Evolutionary conservation across 441 rosid genomes (phyloP), one percentile per base, ranked within the genome.

Genomic region (Pelargonium australe): DNA sequence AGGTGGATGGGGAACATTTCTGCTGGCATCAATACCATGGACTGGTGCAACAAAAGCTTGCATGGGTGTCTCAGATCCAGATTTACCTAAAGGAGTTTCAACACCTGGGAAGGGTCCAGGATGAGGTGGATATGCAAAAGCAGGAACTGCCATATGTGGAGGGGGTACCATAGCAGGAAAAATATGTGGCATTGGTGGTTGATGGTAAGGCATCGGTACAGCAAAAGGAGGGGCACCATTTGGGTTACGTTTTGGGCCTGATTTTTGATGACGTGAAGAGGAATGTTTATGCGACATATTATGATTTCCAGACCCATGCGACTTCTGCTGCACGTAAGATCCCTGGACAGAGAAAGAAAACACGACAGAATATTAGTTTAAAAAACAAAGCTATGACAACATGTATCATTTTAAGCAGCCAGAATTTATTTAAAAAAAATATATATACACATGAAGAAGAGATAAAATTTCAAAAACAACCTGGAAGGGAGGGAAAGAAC

Each of bases 81-180:
- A 71, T 64, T 86, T 89, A 23, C 74, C 78, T 77, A 81, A 67
- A 72, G 84, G 91, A 75, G 81, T 71, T 78, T 87, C 97, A 70
- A 79, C 70, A 66, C 68, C 70, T 7, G 91, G 94, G 84, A 80
- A 89, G 20, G 87, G 87, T 65, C 79, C 85, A 62, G 89, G 89
- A 73, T 71, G 80, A 71, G 91, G 86, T 37, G 68, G 88, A 71
- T 81, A 91, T 63, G 78, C 80, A 77, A 72, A 89, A 47, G 88
- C 94, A 57, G 94, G 78, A 76, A 84, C 80, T 34, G 87, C 82
- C 72, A 85, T 78, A 64, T 86, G 91, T 4, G 91, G 89, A 45
- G 81, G 87, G 75, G 89, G 89, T 62, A 75, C 77, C 86, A 86
- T 82, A 66, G 91, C 70, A 75, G 83, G 92, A 75, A 83, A 82